These are phyloP conservation scores for Canavalia gladiata DNA, from an alignment of 306 rosid genomes.

Conservation along the genomic window DNA sequence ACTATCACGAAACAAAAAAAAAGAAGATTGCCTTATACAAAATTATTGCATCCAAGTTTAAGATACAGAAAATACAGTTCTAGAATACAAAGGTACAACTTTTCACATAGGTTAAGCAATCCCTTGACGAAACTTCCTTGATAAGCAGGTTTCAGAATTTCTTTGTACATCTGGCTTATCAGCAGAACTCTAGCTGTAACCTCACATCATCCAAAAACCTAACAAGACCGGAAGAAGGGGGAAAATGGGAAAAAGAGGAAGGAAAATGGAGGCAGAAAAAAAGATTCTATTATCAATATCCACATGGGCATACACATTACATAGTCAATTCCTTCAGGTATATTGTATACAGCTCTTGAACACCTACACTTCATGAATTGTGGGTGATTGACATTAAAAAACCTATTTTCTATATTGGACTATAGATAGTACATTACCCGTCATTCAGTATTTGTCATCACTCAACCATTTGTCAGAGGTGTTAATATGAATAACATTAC, in stretches of 20 bases:
- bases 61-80: conserved; percentile 51
- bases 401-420: conserved; percentile 6
- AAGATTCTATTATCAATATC: conserved; percentile 40
- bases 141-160: conserved; percentile 47
- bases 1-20: conserved; percentile 17
- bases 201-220: conserved; percentile 50
- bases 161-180: conserved; percentile 50
- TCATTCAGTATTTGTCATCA: conserved; percentile 46
- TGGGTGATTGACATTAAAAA: conserved; percentile 33
- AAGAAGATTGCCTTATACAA: not conserved
- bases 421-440: conserved; percentile 45
- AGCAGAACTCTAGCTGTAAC: conserved; percentile 41
- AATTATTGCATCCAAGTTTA: conserved; percentile 45
- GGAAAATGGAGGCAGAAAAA: not conserved
- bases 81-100: conserved; percentile 51
- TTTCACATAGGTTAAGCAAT: conserved; percentile 48
- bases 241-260: conserved; percentile 2
- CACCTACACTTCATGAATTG: conserved; percentile 47
- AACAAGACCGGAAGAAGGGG: conserved; percentile 40
- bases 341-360: conserved; percentile 45
- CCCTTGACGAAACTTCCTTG: conserved; percentile 35
- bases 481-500: conserved; percentile 44
- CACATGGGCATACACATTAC: conserved; percentile 44
- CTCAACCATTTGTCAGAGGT: conserved; percentile 43
- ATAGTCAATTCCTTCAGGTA: conserved; percentile 31